Conservation (phyloP, 106 monocot species). For the Cymbidium sinense region DNA sequence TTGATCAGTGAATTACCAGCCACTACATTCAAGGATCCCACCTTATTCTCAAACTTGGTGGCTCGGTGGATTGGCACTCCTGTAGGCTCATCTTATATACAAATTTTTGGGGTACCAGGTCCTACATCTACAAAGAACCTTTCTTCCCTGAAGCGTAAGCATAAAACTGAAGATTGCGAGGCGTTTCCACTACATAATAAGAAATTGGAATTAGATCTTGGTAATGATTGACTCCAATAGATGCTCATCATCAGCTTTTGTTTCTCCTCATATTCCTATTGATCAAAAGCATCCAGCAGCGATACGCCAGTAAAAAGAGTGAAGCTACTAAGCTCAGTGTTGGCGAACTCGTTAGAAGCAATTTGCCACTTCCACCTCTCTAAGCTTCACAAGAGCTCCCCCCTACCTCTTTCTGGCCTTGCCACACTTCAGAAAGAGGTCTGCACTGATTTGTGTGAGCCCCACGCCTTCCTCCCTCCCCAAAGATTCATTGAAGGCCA, state of each 20-base stretch:
- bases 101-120: slow-evolving; percentile 16
- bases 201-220: slow-evolving; percentile 21
- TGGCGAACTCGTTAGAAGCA: neutral
- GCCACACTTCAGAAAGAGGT: neutral
- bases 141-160: slow-evolving; percentile 26
- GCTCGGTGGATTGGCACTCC: neutral
- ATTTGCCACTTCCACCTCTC: no score
- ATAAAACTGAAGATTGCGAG: slow-evolving; percentile 23
- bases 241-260: slow-evolving; percentile 10
- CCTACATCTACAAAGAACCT: slow-evolving; percentile 26
- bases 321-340: neutral
- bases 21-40: no score
- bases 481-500: neutral
- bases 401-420: neutral
- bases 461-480: neutral
- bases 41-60: neutral
- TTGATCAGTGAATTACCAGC: no score
- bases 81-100: slow-evolving; percentile 5
- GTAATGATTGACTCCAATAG: slow-evolving; percentile 23
- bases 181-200: slow-evolving; percentile 28
- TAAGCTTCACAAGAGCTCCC: neutral
- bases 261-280: slow-evolving; percentile 9
- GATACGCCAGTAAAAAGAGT: neutral
- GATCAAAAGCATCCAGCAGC: slow-evolving; percentile 10
- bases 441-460: neutral